Conservation (phyloP, 257 asterid species). For the Apocynum venetum region DNA sequence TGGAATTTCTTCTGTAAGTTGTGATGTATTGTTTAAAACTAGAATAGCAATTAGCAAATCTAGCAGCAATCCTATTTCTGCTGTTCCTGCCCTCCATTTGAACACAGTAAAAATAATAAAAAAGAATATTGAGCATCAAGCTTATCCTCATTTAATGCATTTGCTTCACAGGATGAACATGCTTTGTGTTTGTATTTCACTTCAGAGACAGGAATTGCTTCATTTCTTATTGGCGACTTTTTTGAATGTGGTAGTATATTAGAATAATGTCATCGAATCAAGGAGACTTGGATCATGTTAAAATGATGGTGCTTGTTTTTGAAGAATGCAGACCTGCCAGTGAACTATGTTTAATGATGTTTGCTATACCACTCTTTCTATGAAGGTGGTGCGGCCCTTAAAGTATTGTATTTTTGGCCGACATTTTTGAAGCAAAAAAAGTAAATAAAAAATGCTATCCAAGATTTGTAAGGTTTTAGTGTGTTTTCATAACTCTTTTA, state of each 20-base stretch:
- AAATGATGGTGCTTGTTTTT: neutral
- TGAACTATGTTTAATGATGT: neutral
- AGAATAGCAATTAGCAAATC: neutral
- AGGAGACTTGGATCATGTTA: neutral
- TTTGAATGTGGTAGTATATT: neutral
- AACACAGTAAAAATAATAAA: neutral
- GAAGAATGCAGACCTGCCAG: neutral
- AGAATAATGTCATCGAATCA: neutral
- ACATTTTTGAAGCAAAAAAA: neutral
- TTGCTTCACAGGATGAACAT: neutral
- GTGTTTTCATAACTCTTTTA: neutral
- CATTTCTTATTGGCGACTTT: neutral
- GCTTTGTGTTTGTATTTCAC: too few relatives aligned
- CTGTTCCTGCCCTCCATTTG: neutral
- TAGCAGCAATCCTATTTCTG: neutral
- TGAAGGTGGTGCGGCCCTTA: neutral
- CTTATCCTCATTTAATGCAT: neutral
- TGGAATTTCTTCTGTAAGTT: neutral
- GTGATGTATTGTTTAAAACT: neutral
- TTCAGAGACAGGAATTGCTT: too few relatives aligned
- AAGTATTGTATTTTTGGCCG: neutral
- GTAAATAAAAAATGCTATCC: neutral
- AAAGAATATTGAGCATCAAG: neutral
- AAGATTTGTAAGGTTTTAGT: neutral
- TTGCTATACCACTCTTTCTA: neutral